Percentiles rank a stretch among this genome's conserved stretches.
These are phyloP conservation scores for Pelargonium exstipulatum DNA, from an alignment of 441 rosid species.

Conservation along the genomic window DNA sequence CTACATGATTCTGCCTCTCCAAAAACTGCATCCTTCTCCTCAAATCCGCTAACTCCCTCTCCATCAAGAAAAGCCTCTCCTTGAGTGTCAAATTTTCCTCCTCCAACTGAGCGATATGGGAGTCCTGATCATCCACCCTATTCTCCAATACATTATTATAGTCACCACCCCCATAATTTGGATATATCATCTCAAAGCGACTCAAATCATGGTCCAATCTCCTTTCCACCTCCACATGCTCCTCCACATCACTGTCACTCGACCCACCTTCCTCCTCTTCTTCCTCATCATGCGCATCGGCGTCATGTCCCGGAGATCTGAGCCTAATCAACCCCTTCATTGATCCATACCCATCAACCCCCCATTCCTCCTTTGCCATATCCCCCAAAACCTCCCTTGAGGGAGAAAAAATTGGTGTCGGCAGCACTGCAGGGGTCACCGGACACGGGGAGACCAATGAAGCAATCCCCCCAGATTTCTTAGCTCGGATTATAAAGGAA, in stretches of 20 bases:
- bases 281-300: constrained; percentile 55
- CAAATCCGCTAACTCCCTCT: constrained; percentile 72
- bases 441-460: constrained; percentile 86
- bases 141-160: constrained; percentile 77
- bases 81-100: constrained; percentile 86
- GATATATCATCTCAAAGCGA: constrained; percentile 94
- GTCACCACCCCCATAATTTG: constrained; percentile 43
- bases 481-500: constrained; percentile 74
- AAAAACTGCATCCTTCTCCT: constrained; percentile 78
- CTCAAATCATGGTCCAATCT: constrained; percentile 92
- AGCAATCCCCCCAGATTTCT: constrained; percentile 87
- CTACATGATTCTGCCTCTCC: constrained; percentile 55
- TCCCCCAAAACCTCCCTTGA: constrained; percentile 84
- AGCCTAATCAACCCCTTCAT: constrained; percentile 93
- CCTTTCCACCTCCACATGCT: constrained; percentile 88
- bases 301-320: constrained; percentile 58
- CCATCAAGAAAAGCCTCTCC: constrained; percentile 90
- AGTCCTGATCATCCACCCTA: constrained; percentile 91
- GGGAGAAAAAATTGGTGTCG: constrained; percentile 77
- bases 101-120: constrained; percentile 81
- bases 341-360: constrained; percentile 94
- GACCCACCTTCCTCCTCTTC: constrained; percentile 83
- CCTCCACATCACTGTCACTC: constrained; percentile 95
- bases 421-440: constrained; percentile 78
- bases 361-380: constrained; percentile 97